Conservation (phyloP, 73 alveolate species). For the Paramecium primaurelia region DNA sequence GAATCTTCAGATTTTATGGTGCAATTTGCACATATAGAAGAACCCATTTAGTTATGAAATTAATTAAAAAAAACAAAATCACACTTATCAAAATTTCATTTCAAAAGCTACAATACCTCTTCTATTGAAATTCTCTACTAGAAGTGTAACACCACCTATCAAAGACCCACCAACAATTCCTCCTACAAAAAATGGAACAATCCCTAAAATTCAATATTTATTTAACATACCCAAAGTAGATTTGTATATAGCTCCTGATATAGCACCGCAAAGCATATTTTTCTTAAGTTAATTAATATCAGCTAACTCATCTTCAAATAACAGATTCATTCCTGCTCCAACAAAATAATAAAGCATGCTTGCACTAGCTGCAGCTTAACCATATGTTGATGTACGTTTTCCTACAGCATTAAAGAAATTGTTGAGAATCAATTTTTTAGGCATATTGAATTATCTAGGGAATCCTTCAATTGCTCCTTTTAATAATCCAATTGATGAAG, state of each 20-base stretch:
- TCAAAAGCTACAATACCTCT: not conserved
- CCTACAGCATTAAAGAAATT: conserved; percentile 61
- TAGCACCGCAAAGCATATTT: conserved; percentile 50
- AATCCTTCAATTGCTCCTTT: conserved; percentile 57
- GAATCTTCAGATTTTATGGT: not conserved
- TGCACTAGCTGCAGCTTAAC: conserved; percentile 63
- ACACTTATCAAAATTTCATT: conserved; percentile 4
- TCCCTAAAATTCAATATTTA: not conserved
- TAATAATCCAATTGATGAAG: conserved; percentile 47
- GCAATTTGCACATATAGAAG: not conserved
- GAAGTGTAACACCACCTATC: conserved; percentile 48
- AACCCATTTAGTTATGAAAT: not conserved
- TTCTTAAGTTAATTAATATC: conserved; percentile 14
- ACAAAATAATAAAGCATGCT: conserved; percentile 51
- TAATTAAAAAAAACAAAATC: not conserved
- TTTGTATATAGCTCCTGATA: conserved; percentile 49
- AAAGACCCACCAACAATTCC: conserved; percentile 26
- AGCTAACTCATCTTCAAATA: conserved; percentile 59
- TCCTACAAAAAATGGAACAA: conserved; percentile 47
- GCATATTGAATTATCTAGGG: conserved; percentile 51
- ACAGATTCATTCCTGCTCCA: conserved; percentile 56
- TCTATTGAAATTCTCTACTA: not conserved
- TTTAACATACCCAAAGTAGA: not conserved
- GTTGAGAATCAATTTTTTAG: conserved; percentile 51
- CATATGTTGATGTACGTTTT: conserved; percentile 57